Conservation (phyloP, 495 filamentous ascomycete species). For the Podospora comata region DNA sequence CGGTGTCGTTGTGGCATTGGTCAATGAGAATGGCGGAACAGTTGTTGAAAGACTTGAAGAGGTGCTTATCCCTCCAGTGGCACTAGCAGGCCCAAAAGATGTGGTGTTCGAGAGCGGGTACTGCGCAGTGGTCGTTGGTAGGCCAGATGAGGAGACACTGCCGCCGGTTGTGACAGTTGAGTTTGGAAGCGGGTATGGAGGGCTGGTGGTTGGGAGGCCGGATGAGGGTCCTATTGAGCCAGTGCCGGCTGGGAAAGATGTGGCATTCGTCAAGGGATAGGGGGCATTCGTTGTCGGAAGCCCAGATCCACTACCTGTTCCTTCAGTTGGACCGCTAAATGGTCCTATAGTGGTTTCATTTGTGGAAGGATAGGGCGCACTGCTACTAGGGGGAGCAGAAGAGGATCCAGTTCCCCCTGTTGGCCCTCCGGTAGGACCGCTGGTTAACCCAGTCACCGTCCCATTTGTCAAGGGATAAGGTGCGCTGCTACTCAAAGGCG, state of each 20-base stretch:
- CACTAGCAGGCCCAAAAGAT: background rate
- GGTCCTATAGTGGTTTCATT: no score
- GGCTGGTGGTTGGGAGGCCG: background rate
- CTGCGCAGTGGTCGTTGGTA: background rate
- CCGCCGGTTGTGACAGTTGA: background rate
- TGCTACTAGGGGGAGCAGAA: no score
- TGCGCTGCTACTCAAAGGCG: background rate
- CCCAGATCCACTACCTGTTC: no score
- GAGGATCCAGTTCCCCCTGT: background rate
- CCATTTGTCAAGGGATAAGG: background rate
- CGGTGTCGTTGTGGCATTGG: slow-evolving; percentile 11
- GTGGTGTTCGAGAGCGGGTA: slow-evolving; percentile 19
- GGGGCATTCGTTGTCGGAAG: background rate
- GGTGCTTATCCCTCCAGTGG: slow-evolving; percentile 7
- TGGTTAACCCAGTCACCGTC: background rate
- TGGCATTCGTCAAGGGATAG: background rate
- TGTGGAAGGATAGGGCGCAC: no score
- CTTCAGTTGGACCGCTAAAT: no score
- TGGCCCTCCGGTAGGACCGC: background rate
- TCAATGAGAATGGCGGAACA: slow-evolving; percentile 17
- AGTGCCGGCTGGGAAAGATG: background rate
- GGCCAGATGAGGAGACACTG: background rate
- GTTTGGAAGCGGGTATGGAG: background rate
- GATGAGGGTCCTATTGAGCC: background rate
- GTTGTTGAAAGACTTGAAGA: background rate